Conservation (phyloP, 2,329 filamentous ascomycete genomes). For the Colletotrichum magnum region DNA sequence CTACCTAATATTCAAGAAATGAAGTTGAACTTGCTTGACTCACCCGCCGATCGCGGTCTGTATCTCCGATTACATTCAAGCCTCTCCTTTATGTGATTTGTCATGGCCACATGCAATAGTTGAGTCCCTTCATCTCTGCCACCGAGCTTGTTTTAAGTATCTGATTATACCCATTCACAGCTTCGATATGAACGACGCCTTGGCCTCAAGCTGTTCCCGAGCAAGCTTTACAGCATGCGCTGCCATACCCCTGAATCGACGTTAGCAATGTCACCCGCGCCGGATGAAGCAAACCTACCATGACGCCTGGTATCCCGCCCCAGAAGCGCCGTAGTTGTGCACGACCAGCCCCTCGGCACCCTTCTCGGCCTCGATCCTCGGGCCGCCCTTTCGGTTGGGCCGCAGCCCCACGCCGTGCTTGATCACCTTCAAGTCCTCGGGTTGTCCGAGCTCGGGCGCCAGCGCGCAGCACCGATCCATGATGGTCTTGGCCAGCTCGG, state of each 20-base stretch:
- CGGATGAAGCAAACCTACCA: conserved; percentile 29
- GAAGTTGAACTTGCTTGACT: too few relatives aligned
- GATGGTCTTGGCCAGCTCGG: conserved; percentile 50
- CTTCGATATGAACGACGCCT: conserved; percentile 3
- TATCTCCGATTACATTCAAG: too few relatives aligned
- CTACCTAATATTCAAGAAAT: too few relatives aligned
- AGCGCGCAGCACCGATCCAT: conserved; percentile 51
- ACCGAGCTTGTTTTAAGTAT: not conserved
- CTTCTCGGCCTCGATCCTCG: conserved; percentile 49
- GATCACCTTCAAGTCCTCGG: conserved; percentile 50
- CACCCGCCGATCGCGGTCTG: too few relatives aligned
- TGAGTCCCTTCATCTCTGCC: too few relatives aligned
- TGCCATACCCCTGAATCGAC: conserved; percentile 27
- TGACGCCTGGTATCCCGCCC: conserved; percentile 48
- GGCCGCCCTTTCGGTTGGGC: conserved; percentile 47
- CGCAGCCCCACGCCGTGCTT: conserved; percentile 51
- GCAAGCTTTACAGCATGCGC: conserved; percentile 17
- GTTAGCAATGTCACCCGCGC: not conserved
- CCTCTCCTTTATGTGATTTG: too few relatives aligned
- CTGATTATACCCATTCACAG: not conserved
- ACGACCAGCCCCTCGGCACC: conserved; percentile 43
- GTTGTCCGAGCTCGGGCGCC: conserved; percentile 50
- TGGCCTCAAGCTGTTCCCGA: not conserved
- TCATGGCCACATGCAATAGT: too few relatives aligned
- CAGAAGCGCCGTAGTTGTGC: conserved; percentile 48